Conservation (phyloP, 2,329 filamentous ascomycete genomes). For the Fusarium vanettenii region DNA sequence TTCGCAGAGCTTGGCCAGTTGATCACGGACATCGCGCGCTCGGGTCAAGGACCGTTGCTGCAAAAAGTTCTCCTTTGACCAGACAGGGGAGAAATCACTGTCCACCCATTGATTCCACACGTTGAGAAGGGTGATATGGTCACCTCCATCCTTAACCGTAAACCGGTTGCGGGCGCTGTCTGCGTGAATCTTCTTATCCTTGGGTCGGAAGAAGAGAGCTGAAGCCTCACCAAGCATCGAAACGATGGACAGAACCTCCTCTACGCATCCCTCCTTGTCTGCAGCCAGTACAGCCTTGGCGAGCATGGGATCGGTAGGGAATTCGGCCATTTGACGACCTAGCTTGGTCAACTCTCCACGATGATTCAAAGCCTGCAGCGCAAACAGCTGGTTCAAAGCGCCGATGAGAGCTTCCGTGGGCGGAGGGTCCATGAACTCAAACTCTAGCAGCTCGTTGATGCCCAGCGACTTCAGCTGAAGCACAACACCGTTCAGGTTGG, state of each 20-base stretch:
- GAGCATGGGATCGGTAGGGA: conserved; percentile 92
- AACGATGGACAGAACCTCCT: conserved; percentile 93
- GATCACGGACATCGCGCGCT: conserved; percentile 91
- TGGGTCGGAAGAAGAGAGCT: conserved; percentile 91
- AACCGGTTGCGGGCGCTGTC: conserved; percentile 91
- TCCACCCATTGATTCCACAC: conserved; percentile 98
- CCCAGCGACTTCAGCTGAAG: conserved; percentile 89
- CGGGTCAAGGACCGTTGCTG: conserved; percentile 91
- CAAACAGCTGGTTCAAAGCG: conserved; percentile 90
- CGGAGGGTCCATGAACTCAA: conserved; percentile 96
- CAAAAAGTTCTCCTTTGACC: conserved; percentile 92
- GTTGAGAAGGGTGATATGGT: conserved; percentile 88
- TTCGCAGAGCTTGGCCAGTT: conserved; percentile 91
- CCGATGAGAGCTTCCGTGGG: conserved; percentile 90
- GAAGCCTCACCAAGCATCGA: conserved; percentile 92
- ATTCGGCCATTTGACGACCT: conserved; percentile 94
- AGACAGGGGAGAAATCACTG: conserved; percentile 86
- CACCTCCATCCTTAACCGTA: conserved; percentile 89
- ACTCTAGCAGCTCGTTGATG: conserved; percentile 91
- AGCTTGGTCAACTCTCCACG: conserved; percentile 90
- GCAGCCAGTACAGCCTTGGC: conserved; percentile 90
- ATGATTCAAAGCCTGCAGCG: conserved; percentile 88
- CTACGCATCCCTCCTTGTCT: conserved; percentile 90
- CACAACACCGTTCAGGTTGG: conserved; percentile 86
- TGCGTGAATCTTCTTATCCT: conserved; percentile 97